phyloP scores from a whole-genome alignment of 2,329 filamentous ascomycete species.

The Sarocladium strictum region DNA sequence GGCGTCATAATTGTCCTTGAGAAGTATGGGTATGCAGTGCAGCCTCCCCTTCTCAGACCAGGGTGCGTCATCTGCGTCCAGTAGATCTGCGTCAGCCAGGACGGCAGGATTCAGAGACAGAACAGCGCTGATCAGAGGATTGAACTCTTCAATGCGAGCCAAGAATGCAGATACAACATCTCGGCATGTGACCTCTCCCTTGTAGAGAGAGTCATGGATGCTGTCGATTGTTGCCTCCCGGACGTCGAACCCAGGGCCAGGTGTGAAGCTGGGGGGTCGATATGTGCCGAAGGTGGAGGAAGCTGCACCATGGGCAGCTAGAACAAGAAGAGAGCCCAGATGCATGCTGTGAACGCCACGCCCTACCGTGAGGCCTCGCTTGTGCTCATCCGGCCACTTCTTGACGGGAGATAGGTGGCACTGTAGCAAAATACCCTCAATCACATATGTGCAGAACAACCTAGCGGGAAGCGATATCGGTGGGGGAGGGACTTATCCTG shows the following conservation, averaged over 20 bases:
- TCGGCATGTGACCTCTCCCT: constrained; percentile 4
- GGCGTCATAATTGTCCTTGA: constrained; percentile 11
- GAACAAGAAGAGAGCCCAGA: not conserved
- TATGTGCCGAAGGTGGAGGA: not conserved
- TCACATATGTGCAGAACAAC: no score
- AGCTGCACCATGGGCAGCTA: not conserved
- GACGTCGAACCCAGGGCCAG: constrained; percentile 1
- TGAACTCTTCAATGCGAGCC: constrained; percentile 9
- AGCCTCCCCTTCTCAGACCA: not conserved
- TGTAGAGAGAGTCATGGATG: constrained; percentile 9
- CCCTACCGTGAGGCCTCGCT: no score
- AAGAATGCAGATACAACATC: constrained; percentile 10
- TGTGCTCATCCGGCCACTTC: no score
- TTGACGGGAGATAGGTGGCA: no score
- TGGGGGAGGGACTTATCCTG: no score
- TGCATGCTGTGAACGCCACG: not conserved
- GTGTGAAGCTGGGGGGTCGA: not conserved
- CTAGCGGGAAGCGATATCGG: no score
- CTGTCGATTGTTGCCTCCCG: constrained; percentile 10
- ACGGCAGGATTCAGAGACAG: constrained; percentile 7
- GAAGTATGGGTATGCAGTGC: constrained; percentile 10
- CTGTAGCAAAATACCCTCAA: no score
- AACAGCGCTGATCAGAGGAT: constrained; percentile 9
- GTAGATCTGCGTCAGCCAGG: constrained; percentile 7
- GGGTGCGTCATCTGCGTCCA: not conserved